A percentile compares a stretch with the other conserved stretches of the same genome.
These are phyloP conservation scores for Rostrohypoxylon terebratum DNA, from an alignment of 495 filamentous ascomycete species.

Conservation along the genomic window DNA sequence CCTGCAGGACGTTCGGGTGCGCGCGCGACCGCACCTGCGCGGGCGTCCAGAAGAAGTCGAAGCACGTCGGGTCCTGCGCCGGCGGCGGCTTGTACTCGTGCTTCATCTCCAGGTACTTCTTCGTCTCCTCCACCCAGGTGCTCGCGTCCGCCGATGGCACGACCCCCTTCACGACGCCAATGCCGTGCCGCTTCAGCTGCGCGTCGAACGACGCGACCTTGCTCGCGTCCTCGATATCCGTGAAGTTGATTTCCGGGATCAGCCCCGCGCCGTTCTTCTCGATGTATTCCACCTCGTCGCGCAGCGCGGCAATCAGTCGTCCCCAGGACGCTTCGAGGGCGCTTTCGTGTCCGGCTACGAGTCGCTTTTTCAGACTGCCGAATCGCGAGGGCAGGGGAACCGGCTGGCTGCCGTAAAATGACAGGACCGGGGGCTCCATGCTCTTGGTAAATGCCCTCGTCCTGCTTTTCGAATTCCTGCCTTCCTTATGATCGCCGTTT, in stretches of 20 bases:
- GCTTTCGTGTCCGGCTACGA: slow-evolving; percentile 75
- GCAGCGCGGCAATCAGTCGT: slow-evolving; percentile 71
- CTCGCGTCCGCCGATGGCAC: slow-evolving; percentile 68
- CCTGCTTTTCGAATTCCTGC: slow-evolving; percentile 48
- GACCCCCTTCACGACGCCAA: slow-evolving; percentile 75
- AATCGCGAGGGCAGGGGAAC: slow-evolving; percentile 84
- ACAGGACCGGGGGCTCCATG: slow-evolving; percentile 82
- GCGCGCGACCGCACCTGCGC: slow-evolving; percentile 82
- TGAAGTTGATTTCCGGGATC: slow-evolving; percentile 75
- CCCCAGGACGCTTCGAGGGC: slow-evolving; percentile 77
- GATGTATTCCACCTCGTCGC: slow-evolving; percentile 69
- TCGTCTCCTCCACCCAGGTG: slow-evolving; percentile 66
- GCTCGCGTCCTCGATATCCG: slow-evolving; percentile 64
- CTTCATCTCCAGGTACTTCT: slow-evolving; percentile 70
- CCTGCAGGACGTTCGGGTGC: slow-evolving; percentile 76
- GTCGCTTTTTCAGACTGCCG: slow-evolving; percentile 73
- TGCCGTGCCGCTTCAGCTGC: slow-evolving; percentile 73
- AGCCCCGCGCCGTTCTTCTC: slow-evolving; percentile 56
- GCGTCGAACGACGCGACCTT: slow-evolving; percentile 61
- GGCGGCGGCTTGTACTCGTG: slow-evolving; percentile 64
- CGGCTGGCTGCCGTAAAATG: slow-evolving; percentile 76
- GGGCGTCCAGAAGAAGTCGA: slow-evolving; percentile 93
- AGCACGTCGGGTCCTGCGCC: slow-evolving; percentile 77
- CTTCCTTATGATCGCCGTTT: slow-evolving; percentile 48
- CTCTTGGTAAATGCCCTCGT: slow-evolving; percentile 47